phyloP scores from a whole-genome alignment of 148 eudicot genomes.

The Heliosperma pusillum region DNA sequence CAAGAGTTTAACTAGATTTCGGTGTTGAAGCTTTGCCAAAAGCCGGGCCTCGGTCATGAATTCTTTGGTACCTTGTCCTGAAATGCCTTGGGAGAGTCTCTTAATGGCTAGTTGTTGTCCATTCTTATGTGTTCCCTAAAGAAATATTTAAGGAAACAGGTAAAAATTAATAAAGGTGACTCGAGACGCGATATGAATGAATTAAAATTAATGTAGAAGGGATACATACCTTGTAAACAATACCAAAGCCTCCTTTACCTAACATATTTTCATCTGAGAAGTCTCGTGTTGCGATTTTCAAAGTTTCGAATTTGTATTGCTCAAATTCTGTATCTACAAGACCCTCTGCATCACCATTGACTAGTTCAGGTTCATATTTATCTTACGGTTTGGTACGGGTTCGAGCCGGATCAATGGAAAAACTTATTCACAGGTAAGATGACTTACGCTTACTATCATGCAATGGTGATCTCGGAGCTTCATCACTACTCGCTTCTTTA shows the following conservation, averaged over 20 bases:
- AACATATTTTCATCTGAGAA: conserved; percentile 38
- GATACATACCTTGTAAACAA: conserved; percentile 40
- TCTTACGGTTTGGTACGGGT: too few species aligned
- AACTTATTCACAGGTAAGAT: too few species aligned
- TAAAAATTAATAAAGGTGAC: not conserved
- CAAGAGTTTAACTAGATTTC: conserved; percentile 39
- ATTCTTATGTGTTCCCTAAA: conserved; percentile 10
- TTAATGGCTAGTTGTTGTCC: conserved; percentile 26
- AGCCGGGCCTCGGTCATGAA: conserved; percentile 33
- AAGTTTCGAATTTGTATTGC: not conserved
- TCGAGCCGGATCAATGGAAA: too few species aligned
- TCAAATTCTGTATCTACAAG: not conserved
- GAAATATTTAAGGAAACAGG: too few species aligned
- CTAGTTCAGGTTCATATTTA: too few species aligned
- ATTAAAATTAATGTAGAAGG: too few species aligned
- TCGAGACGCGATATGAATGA: not conserved
- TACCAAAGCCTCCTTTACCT: conserved; percentile 52
- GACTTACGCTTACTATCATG: too few species aligned
- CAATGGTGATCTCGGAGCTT: not conserved
- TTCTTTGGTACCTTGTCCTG: conserved; percentile 14
- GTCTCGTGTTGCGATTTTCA: conserved; percentile 33
- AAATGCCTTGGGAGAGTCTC: conserved; percentile 3
- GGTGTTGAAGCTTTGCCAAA: conserved; percentile 49
- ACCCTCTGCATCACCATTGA: not conserved
- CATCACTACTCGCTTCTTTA: not conserved